Evolutionary conservation across 2,329 filamentous ascomycete genomes (phyloP).

Genomic region (Penicillium sp.): DNA sequence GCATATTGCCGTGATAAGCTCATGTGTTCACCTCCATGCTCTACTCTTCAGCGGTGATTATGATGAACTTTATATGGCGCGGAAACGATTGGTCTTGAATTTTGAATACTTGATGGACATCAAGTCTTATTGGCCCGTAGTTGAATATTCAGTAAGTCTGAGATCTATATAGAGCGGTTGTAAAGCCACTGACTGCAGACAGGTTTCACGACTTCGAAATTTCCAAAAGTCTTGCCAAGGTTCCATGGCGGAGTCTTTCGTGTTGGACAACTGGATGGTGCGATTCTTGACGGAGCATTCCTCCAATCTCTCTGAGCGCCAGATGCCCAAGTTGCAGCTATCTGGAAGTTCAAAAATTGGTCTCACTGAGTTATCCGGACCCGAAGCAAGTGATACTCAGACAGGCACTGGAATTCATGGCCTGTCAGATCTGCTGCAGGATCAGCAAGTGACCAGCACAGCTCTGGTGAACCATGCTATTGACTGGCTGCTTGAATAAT

Average conservation of each 20-base stretch:
- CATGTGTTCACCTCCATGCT: slow-evolving; percentile 24
- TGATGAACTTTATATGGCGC: slow-evolving; percentile 11
- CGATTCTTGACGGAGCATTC: slow-evolving; percentile 26
- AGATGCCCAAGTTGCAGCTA: background rate
- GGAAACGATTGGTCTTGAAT: slow-evolving; percentile 19
- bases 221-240: slow-evolving; percentile 23
- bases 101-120: slow-evolving; percentile 25
- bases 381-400: background rate
- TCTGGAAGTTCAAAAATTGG: background rate
- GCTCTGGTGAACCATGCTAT: slow-evolving; percentile 21
- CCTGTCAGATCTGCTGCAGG: slow-evolving; percentile 12
- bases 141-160: slow-evolving; percentile 17
- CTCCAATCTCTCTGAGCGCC: slow-evolving; percentile 16
- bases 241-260: slow-evolving; percentile 22
- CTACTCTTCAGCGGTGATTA: slow-evolving; percentile 19
- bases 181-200: background rate
- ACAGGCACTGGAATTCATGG: background rate
- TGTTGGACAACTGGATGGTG: slow-evolving; percentile 26
- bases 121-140: slow-evolving; percentile 22
- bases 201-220: slow-evolving; percentile 21
- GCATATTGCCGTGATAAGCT: slow-evolving; percentile 23
- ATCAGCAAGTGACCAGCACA: slow-evolving; percentile 16
- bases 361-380: background rate
- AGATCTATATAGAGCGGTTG: background rate
- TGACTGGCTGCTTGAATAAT: slow-evolving; percentile 19